These are phyloP conservation scores for Limonium bicolor DNA, from an alignment of 148 eudicot species.

Conservation along the genomic window DNA sequence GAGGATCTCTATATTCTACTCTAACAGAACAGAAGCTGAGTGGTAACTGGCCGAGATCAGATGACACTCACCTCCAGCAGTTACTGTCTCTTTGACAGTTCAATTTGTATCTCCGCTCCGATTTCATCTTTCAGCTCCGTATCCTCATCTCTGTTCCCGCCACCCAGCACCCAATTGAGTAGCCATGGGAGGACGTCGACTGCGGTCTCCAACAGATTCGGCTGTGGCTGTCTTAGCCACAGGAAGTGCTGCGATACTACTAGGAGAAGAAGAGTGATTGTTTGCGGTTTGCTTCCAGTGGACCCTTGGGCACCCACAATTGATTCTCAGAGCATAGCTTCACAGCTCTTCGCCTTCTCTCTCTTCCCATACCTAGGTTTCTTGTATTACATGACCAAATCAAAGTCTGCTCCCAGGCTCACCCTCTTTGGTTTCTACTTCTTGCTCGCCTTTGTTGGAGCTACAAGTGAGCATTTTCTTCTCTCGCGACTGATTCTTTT, in stretches of 20 bases:
- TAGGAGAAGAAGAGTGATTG: slow-evolving; percentile 13
- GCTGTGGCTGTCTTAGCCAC: too few relatives aligned
- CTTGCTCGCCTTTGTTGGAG: slow-evolving; percentile 98
- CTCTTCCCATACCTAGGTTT: slow-evolving; percentile 91
- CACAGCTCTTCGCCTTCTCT: slow-evolving; percentile 89
- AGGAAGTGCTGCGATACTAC: background rate
- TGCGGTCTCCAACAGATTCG: background rate
- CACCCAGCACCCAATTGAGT: background rate
- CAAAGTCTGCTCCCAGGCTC: slow-evolving; percentile 79
- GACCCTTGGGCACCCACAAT: slow-evolving; percentile 96
- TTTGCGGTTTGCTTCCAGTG: slow-evolving; percentile 41
- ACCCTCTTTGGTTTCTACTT: slow-evolving; percentile 95
- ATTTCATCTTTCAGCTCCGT: background rate
- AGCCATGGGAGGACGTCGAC: background rate
- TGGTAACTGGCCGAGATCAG: background rate
- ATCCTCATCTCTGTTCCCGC: slow-evolving; percentile 2
- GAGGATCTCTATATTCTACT: too few relatives aligned
- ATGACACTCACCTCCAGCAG: slow-evolving; percentile 1
- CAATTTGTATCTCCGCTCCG: background rate
- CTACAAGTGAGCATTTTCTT: slow-evolving; percentile 84
- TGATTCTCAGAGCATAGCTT: slow-evolving; percentile 86
- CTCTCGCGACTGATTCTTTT: background rate
- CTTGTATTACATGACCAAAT: slow-evolving; percentile 76
- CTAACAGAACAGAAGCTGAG: too few relatives aligned
- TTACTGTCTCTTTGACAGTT: background rate